Evolutionary conservation across 768 basidiomycete species (phyloP).

Genomic region (Tylopilus subfusipes): DNA sequence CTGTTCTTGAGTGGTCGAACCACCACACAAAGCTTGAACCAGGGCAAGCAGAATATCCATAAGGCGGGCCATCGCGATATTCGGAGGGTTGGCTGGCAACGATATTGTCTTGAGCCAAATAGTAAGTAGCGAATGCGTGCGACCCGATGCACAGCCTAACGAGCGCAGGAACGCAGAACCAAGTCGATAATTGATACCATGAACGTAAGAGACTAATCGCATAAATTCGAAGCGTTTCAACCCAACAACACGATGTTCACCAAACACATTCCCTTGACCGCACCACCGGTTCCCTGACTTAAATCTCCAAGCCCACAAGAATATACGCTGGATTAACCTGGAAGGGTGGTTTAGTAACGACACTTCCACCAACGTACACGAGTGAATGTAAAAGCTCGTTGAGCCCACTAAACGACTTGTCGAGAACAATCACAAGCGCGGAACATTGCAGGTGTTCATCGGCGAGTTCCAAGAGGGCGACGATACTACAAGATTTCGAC

Average conservation of each 20-base stretch:
- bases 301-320: conserved; percentile 84
- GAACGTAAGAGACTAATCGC: conserved; percentile 11
- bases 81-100: background rate
- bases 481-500: conserved; percentile 51
- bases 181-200: background rate
- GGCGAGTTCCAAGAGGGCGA: conserved; percentile 82
- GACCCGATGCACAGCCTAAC: background rate
- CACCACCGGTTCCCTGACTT: conserved; percentile 8
- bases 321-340: conserved; percentile 73
- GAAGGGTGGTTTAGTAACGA: conserved; percentile 79
- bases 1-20: conserved; percentile 13
- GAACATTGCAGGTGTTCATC: conserved; percentile 79
- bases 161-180: background rate
- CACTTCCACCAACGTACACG: conserved; percentile 88
- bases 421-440: conserved; percentile 75
- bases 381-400: conserved; percentile 80
- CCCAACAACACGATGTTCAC: conserved; percentile 23
- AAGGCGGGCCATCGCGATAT: conserved; percentile 19
- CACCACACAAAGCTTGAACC: conserved; percentile 23
- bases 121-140: too few relatives aligned
- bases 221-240: conserved; percentile 13
- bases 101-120: too few relatives aligned
- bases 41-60: conserved; percentile 27
- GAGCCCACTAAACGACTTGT: conserved; percentile 66
- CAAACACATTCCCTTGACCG: conserved; percentile 30